phyloP scores from a whole-genome alignment of 169 alveolate species.

The Theileria equi region DNA sequence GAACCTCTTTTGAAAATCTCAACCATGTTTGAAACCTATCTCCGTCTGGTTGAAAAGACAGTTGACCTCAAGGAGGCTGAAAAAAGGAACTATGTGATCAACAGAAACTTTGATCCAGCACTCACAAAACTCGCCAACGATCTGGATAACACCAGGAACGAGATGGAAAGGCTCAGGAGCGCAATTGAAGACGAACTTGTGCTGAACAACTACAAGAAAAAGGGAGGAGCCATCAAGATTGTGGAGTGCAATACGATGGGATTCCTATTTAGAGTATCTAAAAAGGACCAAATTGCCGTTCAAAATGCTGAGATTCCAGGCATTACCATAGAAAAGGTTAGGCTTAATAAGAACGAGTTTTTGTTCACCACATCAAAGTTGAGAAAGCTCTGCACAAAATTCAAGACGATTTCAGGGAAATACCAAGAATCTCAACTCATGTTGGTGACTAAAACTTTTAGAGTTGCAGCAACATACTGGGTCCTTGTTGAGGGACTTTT shows the following conservation, averaged over 20 bases:
- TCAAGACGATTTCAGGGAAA: constrained; percentile 71
- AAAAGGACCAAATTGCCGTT: constrained; percentile 75
- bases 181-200: constrained; percentile 76
- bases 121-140: constrained; percentile 72
- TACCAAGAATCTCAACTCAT: constrained; percentile 80
- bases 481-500: constrained; percentile 88
- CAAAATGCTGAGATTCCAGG: constrained; percentile 50
- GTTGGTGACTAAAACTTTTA: constrained; percentile 86
- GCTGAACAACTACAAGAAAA: constrained; percentile 61
- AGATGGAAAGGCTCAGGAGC: constrained; percentile 80
- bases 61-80: constrained; percentile 89
- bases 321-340: constrained; percentile 62
- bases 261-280: constrained; percentile 83
- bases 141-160: constrained; percentile 68
- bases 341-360: constrained; percentile 83
- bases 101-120: constrained; percentile 77
- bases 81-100: constrained; percentile 82
- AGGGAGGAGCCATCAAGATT: constrained; percentile 61
- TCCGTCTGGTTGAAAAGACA: constrained; percentile 87
- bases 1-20: constrained; percentile 78
- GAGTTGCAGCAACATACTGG: constrained; percentile 93
- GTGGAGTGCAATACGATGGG: constrained; percentile 77
- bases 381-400: constrained; percentile 74
- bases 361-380: constrained; percentile 84
- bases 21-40: constrained; percentile 77